Evolutionary conservation across 148 eudicot species (phyloP).

Genomic region (Rhododendron vialii): DNA sequence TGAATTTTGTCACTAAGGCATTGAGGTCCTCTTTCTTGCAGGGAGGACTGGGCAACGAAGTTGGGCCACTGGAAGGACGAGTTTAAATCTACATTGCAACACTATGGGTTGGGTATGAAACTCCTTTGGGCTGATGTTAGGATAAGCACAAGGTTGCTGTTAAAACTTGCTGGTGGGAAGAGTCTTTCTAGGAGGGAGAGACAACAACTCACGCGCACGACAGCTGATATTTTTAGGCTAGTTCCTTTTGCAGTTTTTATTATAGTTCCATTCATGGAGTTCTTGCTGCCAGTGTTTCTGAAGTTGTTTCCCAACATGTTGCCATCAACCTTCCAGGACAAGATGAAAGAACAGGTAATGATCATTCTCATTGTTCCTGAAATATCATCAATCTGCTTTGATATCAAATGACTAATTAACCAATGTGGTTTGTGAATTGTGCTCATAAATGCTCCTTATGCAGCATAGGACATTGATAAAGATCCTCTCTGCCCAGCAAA

Average conservation of each 20-base stretch:
- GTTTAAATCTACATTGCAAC: conserved; percentile 60
- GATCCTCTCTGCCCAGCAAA: neutral
- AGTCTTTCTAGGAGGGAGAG: conserved; percentile 91
- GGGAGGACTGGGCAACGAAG: conserved; percentile 87
- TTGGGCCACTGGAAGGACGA: conserved; percentile 79
- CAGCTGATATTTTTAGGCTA: conserved; percentile 90
- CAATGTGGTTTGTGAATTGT: neutral
- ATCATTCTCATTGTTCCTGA: conserved; percentile 2
- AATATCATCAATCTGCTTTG: neutral
- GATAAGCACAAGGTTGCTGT: conserved; percentile 69
- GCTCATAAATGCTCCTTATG: conserved; percentile 9
- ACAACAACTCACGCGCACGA: conserved; percentile 89
- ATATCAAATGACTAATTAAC: neutral
- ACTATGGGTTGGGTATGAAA: conserved; percentile 85
- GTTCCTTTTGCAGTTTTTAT: conserved; percentile 89
- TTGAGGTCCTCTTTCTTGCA: conserved; percentile 18
- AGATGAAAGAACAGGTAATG: conserved; percentile 91
- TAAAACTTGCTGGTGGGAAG: conserved; percentile 81
- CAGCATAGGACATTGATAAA: neutral
- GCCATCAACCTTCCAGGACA: conserved; percentile 91
- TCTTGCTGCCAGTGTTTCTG: conserved; percentile 81
- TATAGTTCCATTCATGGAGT: conserved; percentile 93
- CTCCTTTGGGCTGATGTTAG: conserved; percentile 76
- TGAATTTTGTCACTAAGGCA: neutral
- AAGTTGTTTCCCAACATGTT: conserved; percentile 89